Base-by-base conservation (phyloP, 768 basidiomycete genomes). In the Boletus subcaerulescens region DNA sequence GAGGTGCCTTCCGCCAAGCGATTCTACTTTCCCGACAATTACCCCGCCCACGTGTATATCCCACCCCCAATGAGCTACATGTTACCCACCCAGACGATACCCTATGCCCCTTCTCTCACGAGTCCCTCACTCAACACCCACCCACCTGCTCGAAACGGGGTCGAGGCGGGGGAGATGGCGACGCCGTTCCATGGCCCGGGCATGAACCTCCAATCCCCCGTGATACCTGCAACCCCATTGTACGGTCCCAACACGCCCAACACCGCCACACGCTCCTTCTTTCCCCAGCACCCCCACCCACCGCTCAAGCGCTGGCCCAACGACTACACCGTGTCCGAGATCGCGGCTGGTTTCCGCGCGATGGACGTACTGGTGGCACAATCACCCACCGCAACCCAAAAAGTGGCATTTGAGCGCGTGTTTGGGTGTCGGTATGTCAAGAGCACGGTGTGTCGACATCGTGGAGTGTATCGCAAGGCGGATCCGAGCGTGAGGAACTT, bases 221-320 rank as follows among this genome's bases (percentile, higher is more conserved):
- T 49, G 9, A 41, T 61, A 2, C 49, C 68, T 20, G 31, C 40
- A 8, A 63, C 61, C 18, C 63, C 61, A 6, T 52, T 66, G 38
- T 69, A 66, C 51, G 45, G 56, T 45, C 63, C 62, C 36, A 58
- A 60, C 61, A 61, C 64, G 43, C 63, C 55, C 53, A 58, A 41
- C 57, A 60, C 58, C 49, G 55, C 67, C 61, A 45, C 58, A 46
- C 60, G 65, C 3, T 50, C 62, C 13, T 60, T 74, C 24, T 75
- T 78, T 44, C 76, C 83, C 3, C 79, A 80, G 50, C 81, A 81
- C 59, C 77, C 83, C 0, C 83, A 84, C 59, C 82, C 84, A 3
- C 83, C 84, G 3, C 72, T 85, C 29, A 87, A 87, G 64, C 81
- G 85, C 14, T 89, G 87, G 87, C 87, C 87, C 35, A 87, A 87